A percentile compares a stretch with the other conserved stretches of the same genome.
phyloP scores from a whole-genome alignment of 495 filamentous ascomycete species.

The Lepidopterella palustris region DNA sequence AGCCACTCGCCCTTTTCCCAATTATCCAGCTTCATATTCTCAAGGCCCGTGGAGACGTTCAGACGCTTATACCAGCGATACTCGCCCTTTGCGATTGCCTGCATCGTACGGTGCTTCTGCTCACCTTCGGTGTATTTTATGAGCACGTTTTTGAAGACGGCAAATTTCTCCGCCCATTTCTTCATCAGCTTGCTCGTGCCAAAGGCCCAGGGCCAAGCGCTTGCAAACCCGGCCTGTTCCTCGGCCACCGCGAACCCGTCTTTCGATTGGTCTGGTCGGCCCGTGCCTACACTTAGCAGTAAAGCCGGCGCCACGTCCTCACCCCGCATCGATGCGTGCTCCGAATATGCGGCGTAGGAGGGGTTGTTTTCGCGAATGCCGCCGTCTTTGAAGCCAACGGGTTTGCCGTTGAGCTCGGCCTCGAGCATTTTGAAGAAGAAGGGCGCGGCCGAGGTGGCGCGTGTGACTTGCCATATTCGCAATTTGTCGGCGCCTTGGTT shows the following conservation, averaged over 20 bases:
- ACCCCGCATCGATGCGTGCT: conserved; percentile 36
- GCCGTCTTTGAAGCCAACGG: conserved; percentile 39
- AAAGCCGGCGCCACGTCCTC: conserved; percentile 32
- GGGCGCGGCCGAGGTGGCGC: conserved; percentile 49
- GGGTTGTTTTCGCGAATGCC: conserved; percentile 43
- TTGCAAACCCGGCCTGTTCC: conserved; percentile 38
- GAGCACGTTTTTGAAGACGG: conserved; percentile 39
- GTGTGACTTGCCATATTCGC: conserved; percentile 46
- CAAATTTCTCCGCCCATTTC: conserved; percentile 39
- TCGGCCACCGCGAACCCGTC: conserved; percentile 35
- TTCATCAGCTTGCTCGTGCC: conserved; percentile 28
- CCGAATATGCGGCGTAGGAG: conserved; percentile 35
- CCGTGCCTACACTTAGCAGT: conserved; percentile 37
- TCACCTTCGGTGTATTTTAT: conserved; percentile 44
- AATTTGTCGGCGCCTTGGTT: conserved; percentile 40
- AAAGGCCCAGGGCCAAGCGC: conserved; percentile 37
- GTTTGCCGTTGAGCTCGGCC: conserved; percentile 25
- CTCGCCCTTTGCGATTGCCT: conserved; percentile 33
- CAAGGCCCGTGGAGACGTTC: conserved; percentile 35
- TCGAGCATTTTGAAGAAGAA: conserved; percentile 45
- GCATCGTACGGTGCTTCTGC: conserved; percentile 37
- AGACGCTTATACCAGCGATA: conserved; percentile 40
- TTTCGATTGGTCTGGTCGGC: conserved; percentile 33
- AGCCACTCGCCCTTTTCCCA: conserved; percentile 34
- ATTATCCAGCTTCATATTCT: conserved; percentile 37